Conservation (phyloP, 495 filamentous ascomycete species). For the Penicillium macrosclerotiorum region DNA sequence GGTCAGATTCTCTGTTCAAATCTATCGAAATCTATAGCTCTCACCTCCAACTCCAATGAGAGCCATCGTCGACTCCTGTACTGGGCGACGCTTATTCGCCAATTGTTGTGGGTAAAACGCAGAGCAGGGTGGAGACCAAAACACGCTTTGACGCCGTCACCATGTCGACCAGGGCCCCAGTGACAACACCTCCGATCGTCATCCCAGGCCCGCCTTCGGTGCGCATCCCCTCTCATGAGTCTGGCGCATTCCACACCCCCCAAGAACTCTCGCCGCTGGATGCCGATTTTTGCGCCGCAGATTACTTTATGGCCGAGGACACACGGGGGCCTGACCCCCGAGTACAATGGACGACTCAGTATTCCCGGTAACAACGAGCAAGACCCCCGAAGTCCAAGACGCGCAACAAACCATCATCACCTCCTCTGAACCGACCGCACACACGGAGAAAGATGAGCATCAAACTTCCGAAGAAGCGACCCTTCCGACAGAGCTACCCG, state of each 20-base stretch:
- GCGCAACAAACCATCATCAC: slow-evolving; percentile 3
- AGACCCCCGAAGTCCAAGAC: slow-evolving; percentile 1
- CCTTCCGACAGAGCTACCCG: slow-evolving; percentile 8
- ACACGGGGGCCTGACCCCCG: slow-evolving; percentile 27
- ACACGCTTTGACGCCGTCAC: slow-evolving; percentile 32
- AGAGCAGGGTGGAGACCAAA: slow-evolving; percentile 34
- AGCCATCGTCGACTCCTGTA: neutral
- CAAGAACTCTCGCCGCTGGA: slow-evolving; percentile 36
- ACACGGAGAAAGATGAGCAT: slow-evolving; percentile 22
- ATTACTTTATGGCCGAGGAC: slow-evolving; percentile 40
- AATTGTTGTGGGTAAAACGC: slow-evolving; percentile 20
- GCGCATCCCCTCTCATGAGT: slow-evolving; percentile 26
- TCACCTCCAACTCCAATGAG: slow-evolving; percentile 4
- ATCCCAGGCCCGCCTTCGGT: slow-evolving; percentile 19
- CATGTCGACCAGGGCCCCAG: slow-evolving; percentile 37
- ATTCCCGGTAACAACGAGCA: too few species aligned
- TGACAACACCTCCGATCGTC: slow-evolving; percentile 25
- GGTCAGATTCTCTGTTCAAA: neutral
- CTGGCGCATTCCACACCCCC: slow-evolving; percentile 35
- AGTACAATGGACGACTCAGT: slow-evolving; percentile 20
- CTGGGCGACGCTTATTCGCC: slow-evolving; percentile 12
- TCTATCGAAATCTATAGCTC: neutral
- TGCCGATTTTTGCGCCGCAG: slow-evolving; percentile 31
- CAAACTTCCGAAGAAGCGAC: slow-evolving; percentile 18
- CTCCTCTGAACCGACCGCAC: slow-evolving; percentile 6